A percentile compares a stretch with the other conserved stretches of the same genome.
Conservation (phyloP, 164 flowering plant species). For the Litsea cubeba region DNA sequence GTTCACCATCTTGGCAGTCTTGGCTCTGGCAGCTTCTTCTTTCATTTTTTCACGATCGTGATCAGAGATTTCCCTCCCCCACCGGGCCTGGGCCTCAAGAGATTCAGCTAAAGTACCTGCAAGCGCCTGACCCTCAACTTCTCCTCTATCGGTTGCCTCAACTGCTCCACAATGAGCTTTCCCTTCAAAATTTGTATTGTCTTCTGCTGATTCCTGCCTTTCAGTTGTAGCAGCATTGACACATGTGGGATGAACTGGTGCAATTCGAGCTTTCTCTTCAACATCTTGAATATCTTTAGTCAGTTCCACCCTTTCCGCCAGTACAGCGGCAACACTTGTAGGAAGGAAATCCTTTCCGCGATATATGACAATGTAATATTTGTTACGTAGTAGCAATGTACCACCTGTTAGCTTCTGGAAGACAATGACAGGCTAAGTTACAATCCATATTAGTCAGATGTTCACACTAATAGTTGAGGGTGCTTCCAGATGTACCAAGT, state of each 20-base stretch:
- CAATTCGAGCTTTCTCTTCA: constrained; percentile 38
- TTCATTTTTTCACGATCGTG: constrained; percentile 73
- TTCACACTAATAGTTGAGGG: not conserved
- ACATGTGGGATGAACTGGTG: constrained; percentile 46
- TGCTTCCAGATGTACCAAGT: not conserved
- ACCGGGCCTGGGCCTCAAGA: constrained; percentile 89
- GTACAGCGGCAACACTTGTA: constrained; percentile 74
- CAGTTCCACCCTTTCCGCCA: constrained; percentile 72
- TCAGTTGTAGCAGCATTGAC: constrained; percentile 73
- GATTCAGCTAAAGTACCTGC: constrained; percentile 95
- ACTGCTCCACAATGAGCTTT: constrained; percentile 28
- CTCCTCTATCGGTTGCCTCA: constrained; percentile 22
- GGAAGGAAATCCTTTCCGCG: constrained; percentile 97
- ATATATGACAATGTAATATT: constrained; percentile 81
- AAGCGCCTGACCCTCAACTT: constrained; percentile 40
- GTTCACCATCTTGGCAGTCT: constrained; percentile 52
- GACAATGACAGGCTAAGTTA: constrained; percentile 4
- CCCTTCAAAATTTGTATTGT: constrained; percentile 37
- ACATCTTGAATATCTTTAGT: constrained; percentile 53
- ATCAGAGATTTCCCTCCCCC: constrained; percentile 78
- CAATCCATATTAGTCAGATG: not conserved
- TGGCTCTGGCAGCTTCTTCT: constrained; percentile 67
- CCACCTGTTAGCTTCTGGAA: constrained; percentile 89
- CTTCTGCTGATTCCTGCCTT: constrained; percentile 60
- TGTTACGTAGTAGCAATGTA: constrained; percentile 79